phyloP scores from a whole-genome alignment of 1,284 basidiomycete species.

The Sparassis latifolia region DNA sequence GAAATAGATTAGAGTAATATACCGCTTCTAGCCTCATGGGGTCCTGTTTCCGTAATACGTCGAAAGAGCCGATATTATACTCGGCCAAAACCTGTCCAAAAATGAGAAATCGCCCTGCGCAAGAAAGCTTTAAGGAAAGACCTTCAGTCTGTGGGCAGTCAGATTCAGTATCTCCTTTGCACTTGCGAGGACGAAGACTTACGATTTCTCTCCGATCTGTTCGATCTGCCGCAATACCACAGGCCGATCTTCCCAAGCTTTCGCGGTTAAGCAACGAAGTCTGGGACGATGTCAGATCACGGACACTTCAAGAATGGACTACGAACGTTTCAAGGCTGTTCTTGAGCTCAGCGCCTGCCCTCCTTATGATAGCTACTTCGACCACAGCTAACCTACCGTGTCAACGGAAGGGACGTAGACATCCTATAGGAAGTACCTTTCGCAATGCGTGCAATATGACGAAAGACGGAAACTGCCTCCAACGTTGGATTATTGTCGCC shows the following conservation, averaged over 20 bases:
- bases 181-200: constrained; percentile 19
- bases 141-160: constrained; percentile 43
- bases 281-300: constrained; percentile 34
- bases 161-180: too few relatives aligned
- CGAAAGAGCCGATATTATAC: constrained; percentile 60
- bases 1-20: background rate
- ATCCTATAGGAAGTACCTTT: constrained; percentile 38
- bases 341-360: constrained; percentile 57
- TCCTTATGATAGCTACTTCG: constrained; percentile 61
- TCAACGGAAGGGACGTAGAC: background rate
- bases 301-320: constrained; percentile 51
- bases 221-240: constrained; percentile 75
- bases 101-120: background rate
- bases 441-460: constrained; percentile 61
- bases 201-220: constrained; percentile 84
- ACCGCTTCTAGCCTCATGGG: constrained; percentile 60
- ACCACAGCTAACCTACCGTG: constrained; percentile 44
- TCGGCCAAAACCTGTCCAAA: constrained; percentile 59
- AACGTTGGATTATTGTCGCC: constrained; percentile 64
- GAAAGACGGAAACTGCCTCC: constrained; percentile 61
- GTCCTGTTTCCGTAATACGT: constrained; percentile 46
- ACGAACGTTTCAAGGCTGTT: constrained; percentile 65
- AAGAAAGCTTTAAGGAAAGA: constrained; percentile 12
- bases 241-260: constrained; percentile 81
- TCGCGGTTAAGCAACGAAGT: constrained; percentile 65